Base-by-base conservation (phyloP, 2,329 filamentous ascomycete genomes). In the Fusarium sp. region DNA sequence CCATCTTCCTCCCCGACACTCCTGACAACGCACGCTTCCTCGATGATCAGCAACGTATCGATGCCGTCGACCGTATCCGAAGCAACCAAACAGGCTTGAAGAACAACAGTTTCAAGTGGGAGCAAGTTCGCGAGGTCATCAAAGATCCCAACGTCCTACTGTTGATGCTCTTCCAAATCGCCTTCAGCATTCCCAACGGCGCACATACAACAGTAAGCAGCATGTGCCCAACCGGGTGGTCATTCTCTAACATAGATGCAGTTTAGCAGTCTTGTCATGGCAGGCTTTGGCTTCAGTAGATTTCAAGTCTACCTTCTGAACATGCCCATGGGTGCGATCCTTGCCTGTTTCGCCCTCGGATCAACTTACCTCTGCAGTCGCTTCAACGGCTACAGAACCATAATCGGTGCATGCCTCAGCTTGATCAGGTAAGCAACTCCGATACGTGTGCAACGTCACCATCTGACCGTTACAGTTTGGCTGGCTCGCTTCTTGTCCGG, bases 241-340 rank as follows among this genome's bases (percentile, higher is more conserved):
- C 9, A 1, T 1, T 4, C 6, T 18, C 48, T 71, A 11, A 72
- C 26, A 3, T 1, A 6, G 2, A 2, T 16, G 9, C n/a, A 72
- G 66, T 73, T 73, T 16, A 73, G 68, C n/a, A 73, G 68, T 35
- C 49, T 73, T 6, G 68, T 73, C 26, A 73, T 73, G 71, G 58
- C 66, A 8, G 71, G 71, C 2, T 73, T 73, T 15, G 71, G 70
- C 0, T 73, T 73, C 16, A 66, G 56, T 0, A 47, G 28, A n/a
- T 63, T 73, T 6, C 60, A 73, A 21, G 71, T 73, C 0, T 73
- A 73, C 20, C 50, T 73, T 1, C 50, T 73, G 5, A 73, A 73
- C 24, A 73, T 73, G n/a, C 71, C 71, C 2, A 70, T 64, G 60
- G 71, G 71, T 15, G 71, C 66, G 0, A 72, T 72, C 1, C 56